Conservation (phyloP, 495 filamentous ascomycete genomes). For the Cercophora newfieldiana region DNA sequence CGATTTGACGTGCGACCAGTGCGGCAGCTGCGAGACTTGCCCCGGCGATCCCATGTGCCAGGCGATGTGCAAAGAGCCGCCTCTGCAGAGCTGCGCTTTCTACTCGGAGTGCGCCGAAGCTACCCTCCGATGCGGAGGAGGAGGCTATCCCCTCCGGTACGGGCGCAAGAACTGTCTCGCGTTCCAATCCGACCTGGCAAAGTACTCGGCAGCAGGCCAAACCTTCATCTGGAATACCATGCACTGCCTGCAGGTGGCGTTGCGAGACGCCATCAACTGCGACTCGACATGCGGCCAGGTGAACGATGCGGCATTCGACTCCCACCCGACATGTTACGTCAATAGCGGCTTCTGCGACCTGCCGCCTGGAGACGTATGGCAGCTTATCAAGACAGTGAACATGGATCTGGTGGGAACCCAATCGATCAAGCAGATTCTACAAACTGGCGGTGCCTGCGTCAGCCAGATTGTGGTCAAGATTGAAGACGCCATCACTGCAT, state of each 20-base stretch:
- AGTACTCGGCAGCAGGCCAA: conserved; percentile 3
- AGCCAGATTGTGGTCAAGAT: neutral
- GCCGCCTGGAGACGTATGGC: neutral
- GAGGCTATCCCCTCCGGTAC: conserved; percentile 19
- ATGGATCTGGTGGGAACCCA: neutral
- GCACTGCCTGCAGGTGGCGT: neutral
- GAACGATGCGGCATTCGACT: conserved; percentile 3
- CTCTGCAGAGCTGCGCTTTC: neutral
- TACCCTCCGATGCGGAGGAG: neutral
- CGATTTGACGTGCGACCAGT: conserved; percentile 9
- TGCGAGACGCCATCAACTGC: conserved; percentile 2
- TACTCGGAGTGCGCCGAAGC: conserved; percentile 12
- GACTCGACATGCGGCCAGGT: neutral
- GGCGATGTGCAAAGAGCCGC: neutral
- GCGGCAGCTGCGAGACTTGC: conserved; percentile 11
- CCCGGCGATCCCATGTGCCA: conserved; percentile 13
- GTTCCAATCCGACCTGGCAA: neutral
- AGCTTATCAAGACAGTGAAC: conserved; percentile 5
- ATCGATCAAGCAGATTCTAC: neutral
- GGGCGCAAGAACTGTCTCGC: conserved; percentile 17
- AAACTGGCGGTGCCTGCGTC: neutral
- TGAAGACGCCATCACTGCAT: neutral
- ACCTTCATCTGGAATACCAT: conserved; percentile 5
- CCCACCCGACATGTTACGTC: neutral
- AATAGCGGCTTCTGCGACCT: conserved; percentile 4